Evolutionary conservation across 345 rosid species (phyloP).

Genomic region (Psidium friedrichsthalianum): DNA sequence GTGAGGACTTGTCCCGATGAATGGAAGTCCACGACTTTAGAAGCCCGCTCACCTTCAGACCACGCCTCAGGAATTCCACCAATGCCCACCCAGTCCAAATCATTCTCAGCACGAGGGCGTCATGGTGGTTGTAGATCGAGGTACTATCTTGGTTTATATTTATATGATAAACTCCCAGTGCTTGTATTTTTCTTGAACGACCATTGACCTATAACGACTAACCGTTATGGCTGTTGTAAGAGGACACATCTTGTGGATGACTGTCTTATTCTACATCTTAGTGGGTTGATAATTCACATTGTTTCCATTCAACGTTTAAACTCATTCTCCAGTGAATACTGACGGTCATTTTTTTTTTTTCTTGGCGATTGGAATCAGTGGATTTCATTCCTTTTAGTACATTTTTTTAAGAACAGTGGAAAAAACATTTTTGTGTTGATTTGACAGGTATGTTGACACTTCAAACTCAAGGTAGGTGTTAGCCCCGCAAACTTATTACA

Average conservation of each 20-base stretch:
- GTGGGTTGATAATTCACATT: neutral
- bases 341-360: neutral
- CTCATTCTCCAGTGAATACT: neutral
- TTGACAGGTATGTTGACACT: slow-evolving; percentile 72
- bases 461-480: slow-evolving; percentile 51
- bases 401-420: neutral
- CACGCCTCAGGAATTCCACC: slow-evolving; percentile 69
- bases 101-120: slow-evolving; percentile 91
- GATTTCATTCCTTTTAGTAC: neutral
- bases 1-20: slow-evolving; percentile 34
- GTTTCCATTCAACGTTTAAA: neutral
- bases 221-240: neutral
- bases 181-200: neutral
- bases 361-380: neutral
- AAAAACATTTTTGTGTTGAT: neutral
- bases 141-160: slow-evolving; percentile 16
- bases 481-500: slow-evolving; percentile 46
- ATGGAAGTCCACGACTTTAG: slow-evolving; percentile 38
- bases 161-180: neutral
- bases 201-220: neutral
- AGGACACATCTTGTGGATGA: neutral
- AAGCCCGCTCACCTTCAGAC: slow-evolving; percentile 37
- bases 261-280: neutral
- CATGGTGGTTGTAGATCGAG: slow-evolving; percentile 86
- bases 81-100: slow-evolving; percentile 59